Percentiles rank a stretch among this genome's conserved stretches.
Evolutionary conservation across 2,329 filamentous ascomycete species (phyloP).

Genomic region (Fusarium nurragi): DNA sequence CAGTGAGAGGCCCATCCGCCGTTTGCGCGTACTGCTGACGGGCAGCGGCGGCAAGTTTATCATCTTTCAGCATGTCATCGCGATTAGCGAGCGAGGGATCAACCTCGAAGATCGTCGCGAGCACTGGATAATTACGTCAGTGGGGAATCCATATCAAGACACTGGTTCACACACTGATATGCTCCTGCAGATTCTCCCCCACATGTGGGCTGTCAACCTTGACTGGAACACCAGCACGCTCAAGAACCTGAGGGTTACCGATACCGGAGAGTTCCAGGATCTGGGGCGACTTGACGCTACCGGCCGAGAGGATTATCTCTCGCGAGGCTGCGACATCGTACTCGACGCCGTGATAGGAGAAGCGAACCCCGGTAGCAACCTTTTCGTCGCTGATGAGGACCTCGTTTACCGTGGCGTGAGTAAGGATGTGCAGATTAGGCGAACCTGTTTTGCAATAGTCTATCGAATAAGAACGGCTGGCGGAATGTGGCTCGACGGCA

Average conservation of each 20-base stretch:
- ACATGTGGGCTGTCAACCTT: slow-evolving; percentile 56
- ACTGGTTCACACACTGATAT: slow-evolving; percentile 45
- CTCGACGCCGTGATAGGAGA: slow-evolving; percentile 51
- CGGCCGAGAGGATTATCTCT: slow-evolving; percentile 69
- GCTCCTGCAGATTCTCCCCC: slow-evolving; percentile 61
- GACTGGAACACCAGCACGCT: slow-evolving; percentile 50
- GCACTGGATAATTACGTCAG: slow-evolving; percentile 48
- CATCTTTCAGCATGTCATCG: slow-evolving; percentile 51
- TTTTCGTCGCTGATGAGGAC: slow-evolving; percentile 39
- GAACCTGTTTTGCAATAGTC: slow-evolving; percentile 56
- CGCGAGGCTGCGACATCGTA: slow-evolving; percentile 51
- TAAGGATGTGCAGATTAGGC: slow-evolving; percentile 54
- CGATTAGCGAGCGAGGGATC: slow-evolving; percentile 53
- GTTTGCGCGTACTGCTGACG: slow-evolving; percentile 46
- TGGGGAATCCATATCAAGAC: not conserved
- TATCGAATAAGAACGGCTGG: slow-evolving; percentile 59
- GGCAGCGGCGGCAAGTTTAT: slow-evolving; percentile 45
- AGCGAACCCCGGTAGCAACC: slow-evolving; percentile 48
- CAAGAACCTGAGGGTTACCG: slow-evolving; percentile 54
- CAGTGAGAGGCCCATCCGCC: slow-evolving; percentile 50
- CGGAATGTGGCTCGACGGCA: slow-evolving; percentile 57
- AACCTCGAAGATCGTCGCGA: slow-evolving; percentile 57
- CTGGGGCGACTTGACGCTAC: slow-evolving; percentile 65
- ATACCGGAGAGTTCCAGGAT: slow-evolving; percentile 70
- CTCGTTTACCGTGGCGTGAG: slow-evolving; percentile 43